These are phyloP conservation scores for Biscogniauxia mediterranea DNA, from an alignment of 2,329 filamentous ascomycete species.

Conservation along the genomic window DNA sequence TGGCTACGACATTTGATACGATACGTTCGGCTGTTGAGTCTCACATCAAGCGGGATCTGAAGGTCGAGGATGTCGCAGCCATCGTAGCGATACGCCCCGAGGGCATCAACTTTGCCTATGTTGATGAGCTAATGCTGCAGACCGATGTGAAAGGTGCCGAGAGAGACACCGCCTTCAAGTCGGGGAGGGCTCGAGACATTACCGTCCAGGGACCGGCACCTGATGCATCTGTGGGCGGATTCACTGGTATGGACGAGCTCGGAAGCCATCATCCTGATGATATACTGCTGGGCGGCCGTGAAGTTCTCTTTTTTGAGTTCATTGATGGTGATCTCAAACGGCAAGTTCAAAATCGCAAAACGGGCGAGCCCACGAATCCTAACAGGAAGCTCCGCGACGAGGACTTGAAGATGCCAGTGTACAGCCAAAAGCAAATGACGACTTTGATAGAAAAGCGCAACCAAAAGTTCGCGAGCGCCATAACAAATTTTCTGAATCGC, in stretches of 20 bases:
- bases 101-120: conserved; percentile 79
- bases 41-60: conserved; percentile 70
- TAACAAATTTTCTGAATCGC: conserved; percentile 73
- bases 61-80: conserved; percentile 75
- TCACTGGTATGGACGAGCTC: conserved; percentile 49
- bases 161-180: conserved; percentile 63
- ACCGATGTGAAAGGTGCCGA: conserved; percentile 72
- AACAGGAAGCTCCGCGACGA: conserved; percentile 70
- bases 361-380: conserved; percentile 68
- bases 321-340: conserved; percentile 86
- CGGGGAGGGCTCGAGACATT: conserved; percentile 51
- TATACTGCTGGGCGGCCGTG: conserved; percentile 42
- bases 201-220: conserved; percentile 48
- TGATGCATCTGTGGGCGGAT: conserved; percentile 56
- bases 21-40: conserved; percentile 81
- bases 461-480: conserved; percentile 72
- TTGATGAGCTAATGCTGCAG: conserved; percentile 80
- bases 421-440: conserved; percentile 89
- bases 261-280: conserved; percentile 33
- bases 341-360: conserved; percentile 69
- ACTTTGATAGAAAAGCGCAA: conserved; percentile 87
- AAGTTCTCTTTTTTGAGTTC: conserved; percentile 89
- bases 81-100: conserved; percentile 76
- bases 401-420: conserved; percentile 86
- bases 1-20: conserved; percentile 88